These are phyloP conservation scores for Ogataea methanolica DNA, from an alignment of 805 yeast genomes.

Conservation along the genomic window DNA sequence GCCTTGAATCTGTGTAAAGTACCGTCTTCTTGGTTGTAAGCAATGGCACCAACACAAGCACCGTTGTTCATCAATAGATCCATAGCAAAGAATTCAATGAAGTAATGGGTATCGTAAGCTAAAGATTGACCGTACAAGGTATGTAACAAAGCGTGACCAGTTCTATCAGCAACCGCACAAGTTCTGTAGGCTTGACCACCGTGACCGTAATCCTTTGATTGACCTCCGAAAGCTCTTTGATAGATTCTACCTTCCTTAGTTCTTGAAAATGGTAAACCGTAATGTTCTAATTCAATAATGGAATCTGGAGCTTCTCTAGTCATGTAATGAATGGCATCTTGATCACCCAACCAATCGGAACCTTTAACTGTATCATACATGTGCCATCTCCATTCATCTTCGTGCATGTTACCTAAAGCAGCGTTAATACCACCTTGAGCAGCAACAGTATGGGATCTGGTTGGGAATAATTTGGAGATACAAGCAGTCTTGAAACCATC, in stretches of 20 bases:
- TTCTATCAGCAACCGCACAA: conserved; percentile 99
- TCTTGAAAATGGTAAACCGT: conserved; percentile 97
- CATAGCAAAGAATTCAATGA: conserved; percentile 94
- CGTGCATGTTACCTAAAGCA: conserved; percentile 97
- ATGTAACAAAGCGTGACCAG: conserved; percentile 96
- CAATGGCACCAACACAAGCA: conserved; percentile 93
- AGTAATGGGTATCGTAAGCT: conserved; percentile 95
- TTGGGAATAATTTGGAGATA: conserved; percentile 93
- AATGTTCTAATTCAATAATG: conserved; percentile 94
- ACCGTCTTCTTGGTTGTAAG: conserved; percentile 98
- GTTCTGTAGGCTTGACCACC: conserved; percentile 99
- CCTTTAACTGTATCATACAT: conserved; percentile 99
- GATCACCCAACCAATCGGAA: conserved; percentile 99
- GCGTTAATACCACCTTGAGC: conserved; percentile 99
- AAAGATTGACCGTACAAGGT: conserved; percentile 94
- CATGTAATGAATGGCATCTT: conserved; percentile 98
- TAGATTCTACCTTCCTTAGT: conserved; percentile 94
- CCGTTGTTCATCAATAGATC: conserved; percentile 94
- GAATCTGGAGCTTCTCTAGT: conserved; percentile 96
- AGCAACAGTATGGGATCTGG: conserved; percentile 98
- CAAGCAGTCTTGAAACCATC: conserved; percentile 98
- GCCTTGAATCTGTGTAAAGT: conserved; percentile 97
- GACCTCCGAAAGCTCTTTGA: conserved; percentile 99
- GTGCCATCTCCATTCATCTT: conserved; percentile 99
- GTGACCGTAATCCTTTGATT: conserved; percentile 89